phyloP scores from a whole-genome alignment of 2,329 filamentous ascomycete species.

The Colletotrichum magnum region DNA sequence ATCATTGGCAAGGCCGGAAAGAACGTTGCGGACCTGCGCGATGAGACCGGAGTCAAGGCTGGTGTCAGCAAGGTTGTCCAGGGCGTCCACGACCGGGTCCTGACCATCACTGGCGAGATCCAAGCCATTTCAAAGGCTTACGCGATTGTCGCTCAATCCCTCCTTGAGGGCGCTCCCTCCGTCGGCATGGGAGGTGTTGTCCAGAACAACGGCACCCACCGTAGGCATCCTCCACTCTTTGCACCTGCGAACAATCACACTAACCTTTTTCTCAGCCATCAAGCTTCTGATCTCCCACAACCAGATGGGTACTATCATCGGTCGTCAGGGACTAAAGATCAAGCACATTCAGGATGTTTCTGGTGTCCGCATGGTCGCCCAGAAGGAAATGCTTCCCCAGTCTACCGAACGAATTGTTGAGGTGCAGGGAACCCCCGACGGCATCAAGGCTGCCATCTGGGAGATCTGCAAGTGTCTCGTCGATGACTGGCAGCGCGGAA shows the following conservation, averaged over 20 bases:
- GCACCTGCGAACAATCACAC: background rate
- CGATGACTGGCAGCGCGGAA: slow-evolving; percentile 97
- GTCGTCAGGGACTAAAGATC: slow-evolving; percentile 96
- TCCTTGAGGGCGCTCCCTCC: slow-evolving; percentile 93
- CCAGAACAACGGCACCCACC: slow-evolving; percentile 90
- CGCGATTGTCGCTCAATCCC: slow-evolving; percentile 89
- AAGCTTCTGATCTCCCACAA: slow-evolving; percentile 99
- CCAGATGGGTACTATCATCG: slow-evolving; percentile 99
- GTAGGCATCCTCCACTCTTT: slow-evolving; percentile 68
- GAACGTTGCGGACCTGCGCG: slow-evolving; percentile 96
- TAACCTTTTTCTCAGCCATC: slow-evolving; percentile 74
- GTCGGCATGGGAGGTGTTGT: slow-evolving; percentile 97
- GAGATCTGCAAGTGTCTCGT: slow-evolving; percentile 99
- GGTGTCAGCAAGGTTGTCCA: slow-evolving; percentile 99
- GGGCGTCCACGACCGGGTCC: slow-evolving; percentile 95
- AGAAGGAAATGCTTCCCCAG: slow-evolving; percentile 99
- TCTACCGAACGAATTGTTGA: slow-evolving; percentile 98
- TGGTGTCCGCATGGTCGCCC: slow-evolving; percentile 97
- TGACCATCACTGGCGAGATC: slow-evolving; percentile 93
- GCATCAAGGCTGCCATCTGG: slow-evolving; percentile 96
- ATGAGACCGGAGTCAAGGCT: slow-evolving; percentile 97
- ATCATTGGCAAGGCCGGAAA: slow-evolving; percentile 99
- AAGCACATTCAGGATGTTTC: slow-evolving; percentile 99
- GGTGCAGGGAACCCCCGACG: slow-evolving; percentile 93
- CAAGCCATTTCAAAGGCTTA: slow-evolving; percentile 94